Evolutionary conservation across 163 green algal genomes (phyloP).

Genomic region (Prototheca cutis): DNA sequence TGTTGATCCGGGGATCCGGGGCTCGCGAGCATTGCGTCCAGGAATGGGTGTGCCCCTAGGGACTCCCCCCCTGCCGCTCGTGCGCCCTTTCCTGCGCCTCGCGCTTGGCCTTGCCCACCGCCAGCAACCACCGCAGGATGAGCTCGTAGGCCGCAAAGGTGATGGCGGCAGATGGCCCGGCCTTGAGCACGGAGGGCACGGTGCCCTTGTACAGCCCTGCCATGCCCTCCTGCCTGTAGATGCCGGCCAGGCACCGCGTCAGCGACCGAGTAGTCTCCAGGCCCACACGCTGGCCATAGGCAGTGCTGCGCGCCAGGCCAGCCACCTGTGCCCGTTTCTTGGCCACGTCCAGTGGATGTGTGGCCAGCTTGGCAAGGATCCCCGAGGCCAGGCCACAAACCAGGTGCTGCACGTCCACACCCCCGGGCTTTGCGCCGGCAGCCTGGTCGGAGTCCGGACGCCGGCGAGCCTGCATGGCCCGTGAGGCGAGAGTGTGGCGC

Average conservation of each 20-base stretch:
- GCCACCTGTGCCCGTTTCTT: conserved; percentile 92
- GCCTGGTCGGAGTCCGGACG: background rate
- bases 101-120: no score
- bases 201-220: conserved; percentile 68
- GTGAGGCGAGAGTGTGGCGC: no score
- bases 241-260: conserved; percentile 24
- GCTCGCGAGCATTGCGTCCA: no score
- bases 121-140: conserved; percentile 12
- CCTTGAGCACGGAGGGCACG: conserved; percentile 64
- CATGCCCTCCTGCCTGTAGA: conserved; percentile 33
- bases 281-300: conserved; percentile 48
- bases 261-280: conserved; percentile 18
- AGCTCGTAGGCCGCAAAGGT: conserved; percentile 88
- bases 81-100: no score
- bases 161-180: conserved; percentile 79
- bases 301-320: conserved; percentile 27
- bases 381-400: conserved; percentile 62
- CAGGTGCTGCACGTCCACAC: conserved; percentile 31
- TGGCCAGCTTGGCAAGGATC: conserved; percentile 65
- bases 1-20: no score
- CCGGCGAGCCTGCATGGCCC: no score
- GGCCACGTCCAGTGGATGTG: conserved; percentile 88
- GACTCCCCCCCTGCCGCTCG: no score
- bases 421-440: background rate
- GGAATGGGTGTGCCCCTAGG: no score